Base-by-base conservation (phyloP, 306 rosid species). In the Elaeagnus macrophylla region DNA sequence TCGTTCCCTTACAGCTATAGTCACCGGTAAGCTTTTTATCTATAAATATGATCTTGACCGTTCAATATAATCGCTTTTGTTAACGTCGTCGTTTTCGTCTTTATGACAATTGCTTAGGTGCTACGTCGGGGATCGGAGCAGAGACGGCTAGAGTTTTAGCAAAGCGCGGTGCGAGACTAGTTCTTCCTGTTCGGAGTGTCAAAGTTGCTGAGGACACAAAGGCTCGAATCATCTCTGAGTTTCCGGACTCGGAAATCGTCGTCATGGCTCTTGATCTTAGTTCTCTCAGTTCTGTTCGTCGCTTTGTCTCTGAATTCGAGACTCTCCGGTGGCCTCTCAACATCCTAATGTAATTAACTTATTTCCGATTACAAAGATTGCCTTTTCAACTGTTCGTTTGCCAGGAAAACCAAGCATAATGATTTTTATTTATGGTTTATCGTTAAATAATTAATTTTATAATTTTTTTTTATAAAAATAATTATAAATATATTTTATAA, bases 111-210 rank as follows among this genome's bases (percentile, higher is more conserved):
- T 25, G 12, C 10, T 64, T 20, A 70, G 97, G 97, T 6, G 91
- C 88, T 7, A 86, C 97, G 37, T 90, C 97, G 3, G 97, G 97
- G 56, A 90, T 90, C 59, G 97, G 97, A 40, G 88, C 76, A 0
- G 97, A 90, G 75, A 90, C 95, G 32, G 94, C 97, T 32, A 73
- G 84, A 42, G 94, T 86, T 12, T 66, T 90, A 36, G 97, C 97
- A 6, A 71, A 69, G 77, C 70, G 95, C 39, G 95, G 97, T 0
- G 95, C 75, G n/a, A 66, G 84, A 76, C 64, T 90, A 36, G 63
- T 90, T 37, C 73, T 90, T 15, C 97, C 97, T 5, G 91, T 81
- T 44, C 77, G 97, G 53, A 79, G 69, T 56, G 10, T 81, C 37
- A 83, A 90, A 63, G 80, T 88, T 0, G 97, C 91, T 0, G 94